Conservation (phyloP, 164 flowering plant species). For the Kingdonia uniflora region DNA sequence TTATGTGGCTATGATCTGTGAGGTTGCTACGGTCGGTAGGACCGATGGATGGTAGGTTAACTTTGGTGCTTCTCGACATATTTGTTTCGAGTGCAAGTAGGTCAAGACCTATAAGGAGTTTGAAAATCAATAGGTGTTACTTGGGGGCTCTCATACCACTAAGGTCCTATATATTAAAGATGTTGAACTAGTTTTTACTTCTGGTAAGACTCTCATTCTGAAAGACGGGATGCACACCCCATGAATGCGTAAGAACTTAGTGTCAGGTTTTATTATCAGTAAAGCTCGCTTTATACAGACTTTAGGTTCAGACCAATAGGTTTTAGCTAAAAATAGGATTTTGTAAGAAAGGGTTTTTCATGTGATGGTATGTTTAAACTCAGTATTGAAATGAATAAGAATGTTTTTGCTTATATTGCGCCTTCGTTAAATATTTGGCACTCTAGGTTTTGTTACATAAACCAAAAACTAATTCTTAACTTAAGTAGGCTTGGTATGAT, state of each 20-base stretch:
- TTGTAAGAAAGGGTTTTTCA: constrained; percentile 9
- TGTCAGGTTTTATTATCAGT: background rate
- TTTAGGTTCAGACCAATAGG: too few species aligned
- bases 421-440: constrained; percentile 8
- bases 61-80: too few species aligned
- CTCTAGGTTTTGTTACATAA: constrained; percentile 8
- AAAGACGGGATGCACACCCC: too few species aligned
- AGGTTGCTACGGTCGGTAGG: background rate
- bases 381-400: too few species aligned
- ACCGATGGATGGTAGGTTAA: background rate
- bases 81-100: too few species aligned
- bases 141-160: background rate
- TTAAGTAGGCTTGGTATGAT: constrained; percentile 7
- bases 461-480: background rate
- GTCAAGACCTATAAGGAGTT: too few species aligned
- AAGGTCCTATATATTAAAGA: background rate
- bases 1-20: too few species aligned
- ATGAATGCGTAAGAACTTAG: too few species aligned
- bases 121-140: background rate
- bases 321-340: background rate
- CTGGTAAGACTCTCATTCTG: too few species aligned
- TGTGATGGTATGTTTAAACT: too few species aligned
- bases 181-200: background rate
- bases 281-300: constrained; percentile 3
- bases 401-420: too few species aligned